Evolutionary conservation across 2,329 filamentous ascomycete genomes (phyloP).

Genomic region (Paecilomyces niveus): DNA sequence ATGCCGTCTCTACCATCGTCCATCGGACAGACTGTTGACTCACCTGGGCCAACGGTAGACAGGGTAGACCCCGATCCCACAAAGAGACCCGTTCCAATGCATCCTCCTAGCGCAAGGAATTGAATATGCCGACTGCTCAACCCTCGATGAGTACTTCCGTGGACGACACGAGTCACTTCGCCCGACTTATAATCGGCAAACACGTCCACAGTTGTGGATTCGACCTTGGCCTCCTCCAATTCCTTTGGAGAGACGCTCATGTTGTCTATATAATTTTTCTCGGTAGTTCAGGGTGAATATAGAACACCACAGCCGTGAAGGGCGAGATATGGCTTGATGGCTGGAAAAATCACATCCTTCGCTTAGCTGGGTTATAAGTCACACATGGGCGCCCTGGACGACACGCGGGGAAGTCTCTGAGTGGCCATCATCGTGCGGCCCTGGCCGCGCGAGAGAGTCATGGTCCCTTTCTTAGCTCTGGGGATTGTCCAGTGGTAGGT

Average conservation of each 20-base stretch:
- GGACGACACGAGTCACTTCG: slow-evolving; percentile 2
- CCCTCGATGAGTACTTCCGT: slow-evolving; percentile 12
- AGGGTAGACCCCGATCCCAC: slow-evolving; percentile 44
- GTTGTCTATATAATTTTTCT: not conserved
- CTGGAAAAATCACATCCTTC: not conserved
- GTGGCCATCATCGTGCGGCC: not conserved
- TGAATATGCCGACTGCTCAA: slow-evolving; percentile 23
- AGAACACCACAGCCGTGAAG: not conserved
- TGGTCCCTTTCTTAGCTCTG: not conserved
- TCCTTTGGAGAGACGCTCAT: slow-evolving; percentile 3
- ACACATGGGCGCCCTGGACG: not conserved
- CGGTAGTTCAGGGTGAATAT: not conserved
- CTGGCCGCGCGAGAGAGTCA: not conserved
- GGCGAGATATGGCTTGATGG: not conserved
- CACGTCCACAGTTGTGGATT: not conserved
- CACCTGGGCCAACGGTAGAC: slow-evolving; percentile 40
- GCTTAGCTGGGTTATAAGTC: not conserved
- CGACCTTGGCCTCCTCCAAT: not conserved
- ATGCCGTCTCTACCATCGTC: not conserved
- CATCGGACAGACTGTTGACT: not conserved
- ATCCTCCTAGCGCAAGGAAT: slow-evolving; percentile 19
- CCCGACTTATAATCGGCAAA: slow-evolving; percentile 5
- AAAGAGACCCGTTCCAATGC: slow-evolving; percentile 49
- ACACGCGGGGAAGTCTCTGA: not conserved
- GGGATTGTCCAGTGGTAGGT: not conserved